phyloP scores from a whole-genome alignment of 2,329 filamentous ascomycete genomes.

The Leptodontidium sp. region DNA sequence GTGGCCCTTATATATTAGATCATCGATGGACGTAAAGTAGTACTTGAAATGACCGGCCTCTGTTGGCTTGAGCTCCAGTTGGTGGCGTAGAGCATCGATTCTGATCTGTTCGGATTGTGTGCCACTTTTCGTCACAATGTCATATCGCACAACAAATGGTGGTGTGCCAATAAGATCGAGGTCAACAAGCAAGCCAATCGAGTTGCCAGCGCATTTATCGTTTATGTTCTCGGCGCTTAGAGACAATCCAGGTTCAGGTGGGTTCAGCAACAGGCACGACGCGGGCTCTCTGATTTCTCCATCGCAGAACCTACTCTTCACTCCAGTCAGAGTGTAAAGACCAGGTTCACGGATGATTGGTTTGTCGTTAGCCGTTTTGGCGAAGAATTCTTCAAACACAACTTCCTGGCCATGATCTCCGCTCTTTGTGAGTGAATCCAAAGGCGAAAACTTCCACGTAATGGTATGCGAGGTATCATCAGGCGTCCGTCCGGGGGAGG shows the following conservation, averaged over 20 bases:
- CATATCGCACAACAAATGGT: constrained; percentile 85
- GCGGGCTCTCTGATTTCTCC: constrained; percentile 93
- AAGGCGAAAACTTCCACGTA: constrained; percentile 82
- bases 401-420: constrained; percentile 73
- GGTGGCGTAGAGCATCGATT: constrained; percentile 78
- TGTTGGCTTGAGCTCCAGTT: constrained; percentile 83
- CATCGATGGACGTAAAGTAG: constrained; percentile 80
- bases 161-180: constrained; percentile 92
- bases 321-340: constrained; percentile 83
- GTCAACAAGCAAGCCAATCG: constrained; percentile 88
- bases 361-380: constrained; percentile 68
- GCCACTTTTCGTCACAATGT: constrained; percentile 68
- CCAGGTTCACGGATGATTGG: constrained; percentile 79
- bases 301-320: constrained; percentile 81
- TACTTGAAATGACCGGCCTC: constrained; percentile 89
- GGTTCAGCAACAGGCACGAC: constrained; percentile 91
- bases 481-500: constrained; percentile 64
- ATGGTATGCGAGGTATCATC: constrained; percentile 75
- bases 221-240: constrained; percentile 83
- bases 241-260: constrained; percentile 81
- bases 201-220: constrained; percentile 94
- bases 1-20: constrained; percentile 79
- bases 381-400: constrained; percentile 63
- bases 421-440: constrained; percentile 71
- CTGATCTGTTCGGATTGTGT: constrained; percentile 54